Percentiles rank a stretch among this genome's conserved stretches.
Evolutionary conservation across 345 rosid genomes (phyloP).

Genomic region (Euphorbia peplus): DNA sequence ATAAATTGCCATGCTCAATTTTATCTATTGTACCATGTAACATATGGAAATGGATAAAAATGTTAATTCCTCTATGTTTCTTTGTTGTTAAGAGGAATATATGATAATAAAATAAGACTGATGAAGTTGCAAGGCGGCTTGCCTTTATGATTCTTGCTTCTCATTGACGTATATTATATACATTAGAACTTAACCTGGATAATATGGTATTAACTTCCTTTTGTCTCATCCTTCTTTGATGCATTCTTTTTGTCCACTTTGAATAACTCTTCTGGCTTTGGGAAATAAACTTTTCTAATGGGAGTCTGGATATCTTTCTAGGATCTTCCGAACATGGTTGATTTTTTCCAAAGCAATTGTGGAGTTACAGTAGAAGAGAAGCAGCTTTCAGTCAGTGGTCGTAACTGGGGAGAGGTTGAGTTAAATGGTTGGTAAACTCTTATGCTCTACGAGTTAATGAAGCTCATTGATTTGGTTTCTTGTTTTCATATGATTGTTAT

Average conservation of each 20-base stretch:
- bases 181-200: neutral
- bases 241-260: neutral
- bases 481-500: neutral
- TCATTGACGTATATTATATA: neutral
- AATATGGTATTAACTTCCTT: neutral
- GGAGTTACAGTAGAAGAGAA: slow-evolving; percentile 77
- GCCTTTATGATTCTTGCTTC: neutral
- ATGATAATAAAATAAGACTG: neutral
- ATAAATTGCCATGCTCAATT: neutral
- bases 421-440: slow-evolving; percentile 60
- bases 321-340: slow-evolving; percentile 74
- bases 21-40: neutral
- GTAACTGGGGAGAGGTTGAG: slow-evolving; percentile 96
- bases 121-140: neutral
- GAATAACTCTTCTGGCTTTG: neutral
- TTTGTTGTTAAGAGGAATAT: neutral
- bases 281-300: neutral
- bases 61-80: neutral
- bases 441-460: neutral
- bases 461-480: neutral
- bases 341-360: slow-evolving; percentile 66
- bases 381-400: slow-evolving; percentile 90
- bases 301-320: slow-evolving; percentile 24
- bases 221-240: neutral
- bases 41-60: neutral